Evolutionary conservation across 2,329 filamentous ascomycete genomes (phyloP).

Genomic region (Atkinsonella texensis): DNA sequence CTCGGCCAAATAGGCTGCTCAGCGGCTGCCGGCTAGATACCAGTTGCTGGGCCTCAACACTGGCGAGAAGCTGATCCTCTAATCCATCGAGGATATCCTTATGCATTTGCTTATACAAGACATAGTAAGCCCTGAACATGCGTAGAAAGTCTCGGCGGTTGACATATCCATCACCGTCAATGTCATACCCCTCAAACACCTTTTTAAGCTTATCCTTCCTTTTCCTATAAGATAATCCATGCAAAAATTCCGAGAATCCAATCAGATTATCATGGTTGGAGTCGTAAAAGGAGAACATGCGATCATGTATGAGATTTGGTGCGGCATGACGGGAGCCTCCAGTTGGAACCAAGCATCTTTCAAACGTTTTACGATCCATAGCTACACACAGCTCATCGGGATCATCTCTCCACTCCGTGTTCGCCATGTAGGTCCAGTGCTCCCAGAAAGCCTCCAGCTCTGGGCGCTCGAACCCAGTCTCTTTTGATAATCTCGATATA

Average conservation of each 20-base stretch:
- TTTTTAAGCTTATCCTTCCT: constrained; percentile 57
- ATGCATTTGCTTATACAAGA: constrained; percentile 80
- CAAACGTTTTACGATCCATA: constrained; percentile 87
- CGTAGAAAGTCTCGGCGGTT: constrained; percentile 78
- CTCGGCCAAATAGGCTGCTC: constrained; percentile 62
- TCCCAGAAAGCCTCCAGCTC: constrained; percentile 93
- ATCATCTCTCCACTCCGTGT: constrained; percentile 71
- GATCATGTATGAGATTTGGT: constrained; percentile 86
- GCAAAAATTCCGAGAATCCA: constrained; percentile 82
- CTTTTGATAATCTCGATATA: constrained; percentile 54
- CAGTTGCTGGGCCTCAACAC: constrained; percentile 64
- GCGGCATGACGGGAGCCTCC: constrained; percentile 64
- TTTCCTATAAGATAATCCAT: constrained; percentile 62
- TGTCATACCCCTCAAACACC: constrained; percentile 82
- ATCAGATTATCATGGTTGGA: constrained; percentile 81
- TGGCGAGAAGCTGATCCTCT: constrained; percentile 66
- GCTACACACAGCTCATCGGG: constrained; percentile 66
- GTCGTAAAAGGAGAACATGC: constrained; percentile 96
- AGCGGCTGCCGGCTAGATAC: constrained; percentile 64
- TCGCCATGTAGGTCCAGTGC: constrained; percentile 91
- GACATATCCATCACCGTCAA: constrained; percentile 78
- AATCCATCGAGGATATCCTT: constrained; percentile 68
- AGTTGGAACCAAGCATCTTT: constrained; percentile 79
- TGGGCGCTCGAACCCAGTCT: constrained; percentile 70
- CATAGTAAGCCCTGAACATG: constrained; percentile 87